Evolutionary conservation across 1,284 basidiomycete genomes (phyloP).

Genomic region (Thelephora terrestris): DNA sequence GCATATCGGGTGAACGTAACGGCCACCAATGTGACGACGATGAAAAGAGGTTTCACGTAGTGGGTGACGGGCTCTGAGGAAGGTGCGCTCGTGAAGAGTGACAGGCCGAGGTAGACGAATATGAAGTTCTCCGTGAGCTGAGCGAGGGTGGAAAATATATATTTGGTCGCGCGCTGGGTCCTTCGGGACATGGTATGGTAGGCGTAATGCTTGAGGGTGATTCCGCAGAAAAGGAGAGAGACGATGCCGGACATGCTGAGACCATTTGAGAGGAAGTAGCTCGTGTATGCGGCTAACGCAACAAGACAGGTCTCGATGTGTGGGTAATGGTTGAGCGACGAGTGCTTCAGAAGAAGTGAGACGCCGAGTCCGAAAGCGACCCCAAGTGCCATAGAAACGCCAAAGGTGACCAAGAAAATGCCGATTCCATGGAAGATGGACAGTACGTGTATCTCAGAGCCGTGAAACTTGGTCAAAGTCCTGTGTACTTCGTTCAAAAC

Average conservation of each 20-base stretch:
- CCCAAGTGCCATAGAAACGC: conserved; percentile 88
- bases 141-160: conserved; percentile 87
- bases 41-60: conserved; percentile 95
- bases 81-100: conserved; percentile 82
- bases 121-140: conserved; percentile 98
- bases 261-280: conserved; percentile 98
- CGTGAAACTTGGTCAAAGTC: conserved; percentile 88
- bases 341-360: conserved; percentile 94
- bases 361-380: conserved; percentile 85
- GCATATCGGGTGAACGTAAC: conserved; percentile 93
- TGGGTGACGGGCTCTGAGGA: conserved; percentile 62
- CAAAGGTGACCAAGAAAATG: conserved; percentile 94
- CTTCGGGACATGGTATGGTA: conserved; percentile 98
- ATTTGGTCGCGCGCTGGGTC: conserved; percentile 93
- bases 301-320: conserved; percentile 93
- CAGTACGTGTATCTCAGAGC: conserved; percentile 77
- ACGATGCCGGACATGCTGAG: conserved; percentile 95
- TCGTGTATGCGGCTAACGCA: conserved; percentile 90
- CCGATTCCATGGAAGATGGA: conserved; percentile 94
- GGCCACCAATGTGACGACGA: conserved; percentile 80
- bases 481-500: conserved; percentile 28
- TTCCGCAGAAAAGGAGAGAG: conserved; percentile 95
- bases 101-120: conserved; percentile 97
- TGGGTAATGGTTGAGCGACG: conserved; percentile 78
- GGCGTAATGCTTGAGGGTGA: conserved; percentile 98